phyloP scores from a whole-genome alignment of 1,139 yeast genomes.

The Yamadazyma friedrichii region DNA sequence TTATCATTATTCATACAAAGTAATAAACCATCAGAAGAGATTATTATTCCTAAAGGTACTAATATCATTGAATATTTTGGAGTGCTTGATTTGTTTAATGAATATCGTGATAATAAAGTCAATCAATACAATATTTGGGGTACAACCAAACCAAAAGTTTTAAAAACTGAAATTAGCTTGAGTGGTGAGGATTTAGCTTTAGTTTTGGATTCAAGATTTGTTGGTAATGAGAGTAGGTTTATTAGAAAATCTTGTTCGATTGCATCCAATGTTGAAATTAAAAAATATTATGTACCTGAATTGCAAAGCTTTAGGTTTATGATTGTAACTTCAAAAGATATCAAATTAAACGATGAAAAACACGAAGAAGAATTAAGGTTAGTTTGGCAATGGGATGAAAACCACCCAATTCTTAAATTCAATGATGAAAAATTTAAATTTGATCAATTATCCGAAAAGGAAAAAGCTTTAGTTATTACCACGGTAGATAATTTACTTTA shows the following conservation, averaged over 20 bases:
- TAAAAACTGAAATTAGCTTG: slow-evolving; percentile 43
- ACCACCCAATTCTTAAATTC: slow-evolving; percentile 69
- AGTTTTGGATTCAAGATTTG: slow-evolving; percentile 73
- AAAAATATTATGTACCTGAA: slow-evolving; percentile 50
- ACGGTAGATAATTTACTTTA: slow-evolving; percentile 59
- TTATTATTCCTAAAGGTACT: slow-evolving; percentile 45
- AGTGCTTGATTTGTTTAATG: slow-evolving; percentile 62
- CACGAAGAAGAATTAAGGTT: slow-evolving; percentile 65
- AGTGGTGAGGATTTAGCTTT: slow-evolving; percentile 38
- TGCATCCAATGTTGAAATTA: slow-evolving; percentile 68
- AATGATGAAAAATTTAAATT: slow-evolving; percentile 30
- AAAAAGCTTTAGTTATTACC: slow-evolving; percentile 54
- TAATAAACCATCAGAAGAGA: slow-evolving; percentile 10
- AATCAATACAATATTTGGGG: slow-evolving; percentile 86
- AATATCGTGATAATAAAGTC: slow-evolving; percentile 60
- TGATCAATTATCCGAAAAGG: slow-evolving; percentile 48
- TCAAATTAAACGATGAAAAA: slow-evolving; percentile 31
- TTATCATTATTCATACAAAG: slow-evolving; percentile 56
- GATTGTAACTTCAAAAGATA: slow-evolving; percentile 56
- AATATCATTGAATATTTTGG: slow-evolving; percentile 70
- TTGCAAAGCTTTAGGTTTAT: slow-evolving; percentile 50
- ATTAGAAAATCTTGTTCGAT: slow-evolving; percentile 67
- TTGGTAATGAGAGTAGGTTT: slow-evolving; percentile 77
- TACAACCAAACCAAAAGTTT: slow-evolving; percentile 76
- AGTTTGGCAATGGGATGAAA: slow-evolving; percentile 85